Base-by-base conservation (phyloP, 2,329 filamentous ascomycete genomes). In the Knoxdaviesia capensis region DNA sequence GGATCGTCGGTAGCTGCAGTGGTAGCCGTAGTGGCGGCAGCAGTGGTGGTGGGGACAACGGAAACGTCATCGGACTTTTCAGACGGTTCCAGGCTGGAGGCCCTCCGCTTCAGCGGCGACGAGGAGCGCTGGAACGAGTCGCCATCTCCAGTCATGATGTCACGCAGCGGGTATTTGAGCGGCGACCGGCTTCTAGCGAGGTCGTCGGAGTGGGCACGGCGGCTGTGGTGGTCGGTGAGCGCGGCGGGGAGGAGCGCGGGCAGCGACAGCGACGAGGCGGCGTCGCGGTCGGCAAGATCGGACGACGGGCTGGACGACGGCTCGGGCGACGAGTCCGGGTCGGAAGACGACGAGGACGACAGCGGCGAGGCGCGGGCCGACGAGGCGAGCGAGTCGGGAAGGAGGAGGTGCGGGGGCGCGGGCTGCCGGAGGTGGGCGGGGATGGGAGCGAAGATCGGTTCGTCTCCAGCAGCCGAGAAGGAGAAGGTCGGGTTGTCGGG, bases 41-140 rank as follows among this genome's bases (percentile, higher is more conserved):
- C 30, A 36, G 43, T 35, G 44, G 41, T 36, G 30, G 4, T 39
- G 36, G 42, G 9, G 45, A 36, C 36, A 42, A 40, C 48, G 31
- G 47, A 44, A 31, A 44, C 44, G 34, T 49, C 51, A 34, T 63
- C 56, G 29, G 54, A 52, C 40, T 45, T 45, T 36, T 69, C 68
- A 40, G 20, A 20, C 20, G 63, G 63, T 42, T 74, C 69, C 69
- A 75, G 73, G 53, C 69, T 74, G 45, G 70, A 75, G 34, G 74
- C 74, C 47, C 68, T 66, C 52, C 74, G 65, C 58, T 79, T 79
- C 44, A 78, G 56, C 6, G 74, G 74, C 20, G 74, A 79, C 31
- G 74, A 77, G 20, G 74, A 74, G 50, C 74, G 66, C 38, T 76
- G 68, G 45, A 68, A 64, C 29, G 65, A 53, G 47, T 77, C 69